Evolutionary conservation across 495 filamentous ascomycete species (phyloP), one percentile per base, ranked within the genome.

Genomic region (Aspergillus wentii): DNA sequence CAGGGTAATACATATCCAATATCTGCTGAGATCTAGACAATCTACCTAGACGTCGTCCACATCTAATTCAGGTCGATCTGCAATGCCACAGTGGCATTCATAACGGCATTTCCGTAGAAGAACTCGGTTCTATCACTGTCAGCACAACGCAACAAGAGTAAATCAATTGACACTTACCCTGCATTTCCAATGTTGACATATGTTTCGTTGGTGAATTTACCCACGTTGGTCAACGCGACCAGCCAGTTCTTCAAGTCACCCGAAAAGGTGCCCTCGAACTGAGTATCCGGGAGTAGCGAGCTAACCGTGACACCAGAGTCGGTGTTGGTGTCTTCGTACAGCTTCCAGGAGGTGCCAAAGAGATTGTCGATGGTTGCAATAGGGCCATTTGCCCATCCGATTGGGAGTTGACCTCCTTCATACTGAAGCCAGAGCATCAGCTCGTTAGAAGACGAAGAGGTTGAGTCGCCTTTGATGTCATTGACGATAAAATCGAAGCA

Each of bases 351-450:
- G 26, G 51, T 56, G 13, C 60, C 60, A 36, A 62, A 66, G 25
- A 66, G 50, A 11, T 49, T 31, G 27, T 54, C 34, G 15, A 59
- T 46, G 13, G 56, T 61, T 32, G 38, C 38, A 13, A 54, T 44
- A 1, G 53, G 48, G 3, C 56, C 56, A 5, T 43, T 33, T 15
- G 41, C 38, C 43, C 56, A 64, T 14, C 62, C 62, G 38, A 66
- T 64, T 3, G 62, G 62, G 8, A 62, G 47, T 41, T 66, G 61
- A 28, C 52, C 54, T 4, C 62, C 62, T 30, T 61, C 57, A 31
- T 57, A 62, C 19, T 56, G 47, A 20, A 66, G 51, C 62, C 62
- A 66, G 1, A 66, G 60, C 62, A 66, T 66, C 19, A 62, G 54
- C 44, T 66, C 62, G 28, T 56, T 57, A 1, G 53, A 50, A 15